Conservation (phyloP, 2,329 filamentous ascomycete genomes). For the Dactylellina haptotyla region DNA sequence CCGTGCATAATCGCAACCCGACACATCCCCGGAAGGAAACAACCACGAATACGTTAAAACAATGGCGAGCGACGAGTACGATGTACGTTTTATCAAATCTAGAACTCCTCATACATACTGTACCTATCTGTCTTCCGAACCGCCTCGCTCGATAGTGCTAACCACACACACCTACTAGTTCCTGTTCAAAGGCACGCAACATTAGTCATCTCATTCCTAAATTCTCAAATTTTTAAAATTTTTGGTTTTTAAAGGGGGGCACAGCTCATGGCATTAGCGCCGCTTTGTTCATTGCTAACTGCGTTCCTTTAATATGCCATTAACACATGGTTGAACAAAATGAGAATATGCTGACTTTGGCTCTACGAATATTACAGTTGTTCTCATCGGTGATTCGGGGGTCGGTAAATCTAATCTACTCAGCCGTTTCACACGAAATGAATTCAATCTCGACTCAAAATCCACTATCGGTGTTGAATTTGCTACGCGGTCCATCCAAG, state of each 20-base stretch:
- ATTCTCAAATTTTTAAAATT: too few relatives aligned
- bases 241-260: too few relatives aligned
- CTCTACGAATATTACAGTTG: slow-evolving; percentile 61
- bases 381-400: slow-evolving; percentile 98
- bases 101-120: not conserved
- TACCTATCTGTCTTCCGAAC: slow-evolving; percentile 24
- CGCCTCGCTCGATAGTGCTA: too few relatives aligned
- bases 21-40: not conserved
- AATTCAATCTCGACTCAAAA: slow-evolving; percentile 99
- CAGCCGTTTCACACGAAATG: slow-evolving; percentile 98
- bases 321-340: too few relatives aligned
- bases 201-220: too few relatives aligned
- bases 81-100: slow-evolving; percentile 73
- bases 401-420: slow-evolving; percentile 99
- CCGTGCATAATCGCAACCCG: slow-evolving; percentile 5
- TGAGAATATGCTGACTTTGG: slow-evolving; percentile 21
- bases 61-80: slow-evolving; percentile 99
- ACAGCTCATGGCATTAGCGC: too few relatives aligned
- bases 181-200: slow-evolving; percentile 91
- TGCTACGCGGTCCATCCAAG: slow-evolving; percentile 96
- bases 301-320: too few relatives aligned
- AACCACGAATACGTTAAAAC: slow-evolving; percentile 58
- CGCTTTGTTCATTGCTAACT: too few relatives aligned
- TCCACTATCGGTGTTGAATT: slow-evolving; percentile 99
- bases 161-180: slow-evolving; percentile 77